Evolutionary conservation across 768 basidiomycete genomes (phyloP).

Genomic region (Pleurotus djamor): DNA sequence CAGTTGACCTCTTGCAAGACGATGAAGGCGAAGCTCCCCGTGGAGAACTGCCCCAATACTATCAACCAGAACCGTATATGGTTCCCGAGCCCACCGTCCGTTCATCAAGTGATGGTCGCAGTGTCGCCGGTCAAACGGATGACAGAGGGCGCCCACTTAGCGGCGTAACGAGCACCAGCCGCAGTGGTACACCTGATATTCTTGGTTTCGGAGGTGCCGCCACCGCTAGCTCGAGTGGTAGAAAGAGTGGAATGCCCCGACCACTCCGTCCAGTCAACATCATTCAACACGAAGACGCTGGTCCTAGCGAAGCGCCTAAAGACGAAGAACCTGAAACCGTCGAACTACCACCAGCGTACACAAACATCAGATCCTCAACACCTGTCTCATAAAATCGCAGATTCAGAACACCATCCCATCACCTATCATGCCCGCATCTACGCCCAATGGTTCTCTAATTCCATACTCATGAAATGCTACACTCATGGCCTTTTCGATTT

Average conservation of each 20-base stretch:
- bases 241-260: constrained; percentile 45
- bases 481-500: too few relatives aligned
- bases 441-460: too few relatives aligned
- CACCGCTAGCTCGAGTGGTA: constrained; percentile 21
- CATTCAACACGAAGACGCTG: constrained; percentile 85
- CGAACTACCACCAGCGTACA: constrained; percentile 84
- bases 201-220: constrained; percentile 17
- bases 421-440: too few relatives aligned
- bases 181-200: constrained; percentile 46
- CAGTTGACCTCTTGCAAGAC: constrained; percentile 67
- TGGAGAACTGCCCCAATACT: constrained; percentile 65
- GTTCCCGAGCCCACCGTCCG: constrained; percentile 59
- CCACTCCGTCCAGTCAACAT: constrained; percentile 69
- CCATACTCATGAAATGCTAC: too few relatives aligned
- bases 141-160: constrained; percentile 32
- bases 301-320: constrained; percentile 38
- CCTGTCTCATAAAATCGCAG: background rate
- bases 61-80: constrained; percentile 75
- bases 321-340: constrained; percentile 64
- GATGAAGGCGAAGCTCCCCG: constrained; percentile 43
- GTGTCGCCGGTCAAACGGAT: constrained; percentile 21
- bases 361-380: constrained; percentile 42
- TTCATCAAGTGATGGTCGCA: constrained; percentile 29
- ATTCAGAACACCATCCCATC: too few relatives aligned
- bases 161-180: constrained; percentile 34